A percentile compares a stretch with the other conserved stretches of the same genome.
Evolutionary conservation across 352 stramenopile species (phyloP).

Genomic region (Pelagophyceae sp.): DNA sequence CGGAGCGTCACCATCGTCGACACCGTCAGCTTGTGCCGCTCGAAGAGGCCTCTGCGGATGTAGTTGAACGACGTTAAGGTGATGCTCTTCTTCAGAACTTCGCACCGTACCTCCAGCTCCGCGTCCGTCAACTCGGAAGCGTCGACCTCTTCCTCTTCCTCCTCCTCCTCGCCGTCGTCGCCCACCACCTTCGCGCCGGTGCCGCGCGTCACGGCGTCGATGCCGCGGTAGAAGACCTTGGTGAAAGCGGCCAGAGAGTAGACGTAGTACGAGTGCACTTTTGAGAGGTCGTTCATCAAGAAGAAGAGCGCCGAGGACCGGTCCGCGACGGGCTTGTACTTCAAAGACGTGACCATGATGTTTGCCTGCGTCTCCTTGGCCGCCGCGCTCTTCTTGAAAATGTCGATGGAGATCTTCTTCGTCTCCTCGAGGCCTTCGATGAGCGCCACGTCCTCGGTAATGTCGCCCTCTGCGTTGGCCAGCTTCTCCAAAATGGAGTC

Average conservation of each 20-base stretch:
- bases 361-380: constrained; percentile 79
- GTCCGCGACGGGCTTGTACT: constrained; percentile 84
- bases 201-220: constrained; percentile 70
- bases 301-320: constrained; percentile 86
- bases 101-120: constrained; percentile 1
- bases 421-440: constrained; percentile 89
- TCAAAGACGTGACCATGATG: constrained; percentile 84
- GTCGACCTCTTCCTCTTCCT: constrained; percentile 73
- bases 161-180: constrained; percentile 32
- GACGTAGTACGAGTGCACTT: constrained; percentile 94
- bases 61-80: constrained; percentile 91
- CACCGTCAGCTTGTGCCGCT: constrained; percentile 86
- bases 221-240: constrained; percentile 84
- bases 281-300: constrained; percentile 90
- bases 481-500: constrained; percentile 87
- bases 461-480: constrained; percentile 86
- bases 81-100: constrained; percentile 75
- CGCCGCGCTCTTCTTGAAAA: constrained; percentile 78
- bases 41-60: constrained; percentile 81
- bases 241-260: constrained; percentile 90
- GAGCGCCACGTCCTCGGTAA: constrained; percentile 91
- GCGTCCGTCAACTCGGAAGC: constrained; percentile 20
- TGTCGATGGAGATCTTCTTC: constrained; percentile 79
- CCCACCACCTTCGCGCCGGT: constrained; percentile 27
- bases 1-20: constrained; percentile 84